phyloP scores from a whole-genome alignment of 805 yeast genomes.

The Candida ulmi region DNA sequence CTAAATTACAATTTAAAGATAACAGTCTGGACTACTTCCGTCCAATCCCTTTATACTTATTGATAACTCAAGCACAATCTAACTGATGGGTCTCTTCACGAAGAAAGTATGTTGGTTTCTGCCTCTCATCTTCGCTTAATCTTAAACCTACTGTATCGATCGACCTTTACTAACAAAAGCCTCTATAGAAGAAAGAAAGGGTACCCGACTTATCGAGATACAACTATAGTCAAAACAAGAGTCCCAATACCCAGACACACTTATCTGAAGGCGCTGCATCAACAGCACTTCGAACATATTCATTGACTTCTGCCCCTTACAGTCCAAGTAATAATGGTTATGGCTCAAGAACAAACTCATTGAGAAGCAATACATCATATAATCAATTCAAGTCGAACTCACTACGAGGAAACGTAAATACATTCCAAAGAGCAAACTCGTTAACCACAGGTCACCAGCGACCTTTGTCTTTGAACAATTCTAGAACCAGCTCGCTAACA shows the following conservation, averaged over 20 bases:
- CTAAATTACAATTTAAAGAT: too few relatives aligned
- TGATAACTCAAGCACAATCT: too few relatives aligned
- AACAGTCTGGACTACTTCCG: too few relatives aligned
- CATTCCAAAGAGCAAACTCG: slow-evolving; percentile 9
- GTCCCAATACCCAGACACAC: slow-evolving; percentile 1
- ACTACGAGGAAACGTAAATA: slow-evolving; percentile 8
- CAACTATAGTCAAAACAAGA: slow-evolving; percentile 22
- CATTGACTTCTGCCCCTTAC: slow-evolving; percentile 14
- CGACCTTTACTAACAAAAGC: too few relatives aligned
- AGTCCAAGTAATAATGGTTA: slow-evolving; percentile 4
- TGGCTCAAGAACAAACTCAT: neutral
- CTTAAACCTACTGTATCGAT: too few relatives aligned
- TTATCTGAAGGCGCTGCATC: slow-evolving; percentile 20
- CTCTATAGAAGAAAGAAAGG: slow-evolving; percentile 11
- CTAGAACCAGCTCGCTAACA: slow-evolving; percentile 15
- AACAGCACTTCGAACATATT: slow-evolving; percentile 17
- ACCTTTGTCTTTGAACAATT: slow-evolving; percentile 4
- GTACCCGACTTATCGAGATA: slow-evolving; percentile 34
- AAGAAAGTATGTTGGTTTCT: slow-evolving; percentile 8
- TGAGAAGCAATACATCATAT: slow-evolving; percentile 18
- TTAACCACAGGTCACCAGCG: slow-evolving; percentile 5
- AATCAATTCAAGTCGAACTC: slow-evolving; percentile 19
- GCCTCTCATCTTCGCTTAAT: too few relatives aligned
- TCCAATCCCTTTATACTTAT: too few relatives aligned
- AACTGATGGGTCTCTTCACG: neutral